Evolutionary conservation across 2,329 filamentous ascomycete genomes (phyloP).

Genomic region (Pleoardoris graminearum): DNA sequence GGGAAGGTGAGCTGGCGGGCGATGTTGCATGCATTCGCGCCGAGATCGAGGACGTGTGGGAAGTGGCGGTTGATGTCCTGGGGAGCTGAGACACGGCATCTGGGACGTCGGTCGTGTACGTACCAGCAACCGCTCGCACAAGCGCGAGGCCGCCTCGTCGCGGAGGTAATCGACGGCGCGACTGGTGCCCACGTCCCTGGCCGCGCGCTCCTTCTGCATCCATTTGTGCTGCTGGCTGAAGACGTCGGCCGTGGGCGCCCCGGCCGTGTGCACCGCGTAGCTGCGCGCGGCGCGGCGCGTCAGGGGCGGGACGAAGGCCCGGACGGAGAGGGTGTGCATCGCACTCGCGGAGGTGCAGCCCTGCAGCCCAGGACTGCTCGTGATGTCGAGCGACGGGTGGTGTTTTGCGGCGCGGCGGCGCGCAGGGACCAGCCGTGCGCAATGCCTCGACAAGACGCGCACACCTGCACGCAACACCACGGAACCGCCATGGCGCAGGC

Average conservation of each 20-base stretch:
- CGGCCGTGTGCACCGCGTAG: slow-evolving; percentile 79
- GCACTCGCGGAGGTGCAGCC: slow-evolving; percentile 3
- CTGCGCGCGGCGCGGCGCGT: slow-evolving; percentile 46
- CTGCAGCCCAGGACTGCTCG: too few relatives aligned
- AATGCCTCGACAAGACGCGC: neutral
- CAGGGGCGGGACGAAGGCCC: slow-evolving; percentile 42
- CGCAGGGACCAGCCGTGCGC: too few relatives aligned
- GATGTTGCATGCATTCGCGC: slow-evolving; percentile 94
- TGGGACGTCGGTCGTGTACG: slow-evolving; percentile 14
- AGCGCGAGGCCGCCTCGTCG: slow-evolving; percentile 82
- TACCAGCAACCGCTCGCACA: slow-evolving; percentile 85
- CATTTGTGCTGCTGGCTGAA: slow-evolving; percentile 90
- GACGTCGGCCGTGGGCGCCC: slow-evolving; percentile 79
- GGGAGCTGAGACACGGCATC: slow-evolving; percentile 13
- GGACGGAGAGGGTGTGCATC: slow-evolving; percentile 41
- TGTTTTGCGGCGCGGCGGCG: too few relatives aligned
- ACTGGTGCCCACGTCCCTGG: slow-evolving; percentile 68
- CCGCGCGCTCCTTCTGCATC: slow-evolving; percentile 87
- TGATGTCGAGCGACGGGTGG: too few relatives aligned
- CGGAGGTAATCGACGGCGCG: slow-evolving; percentile 88
- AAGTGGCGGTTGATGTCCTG: slow-evolving; percentile 93
- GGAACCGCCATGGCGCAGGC: slow-evolving; percentile 53
- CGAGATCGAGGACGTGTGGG: slow-evolving; percentile 82
- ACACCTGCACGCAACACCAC: slow-evolving; percentile 1
- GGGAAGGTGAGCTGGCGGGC: slow-evolving; percentile 72